phyloP scores from a whole-genome alignment of 768 basidiomycete genomes.

The Rhizopogon vinicolor region DNA sequence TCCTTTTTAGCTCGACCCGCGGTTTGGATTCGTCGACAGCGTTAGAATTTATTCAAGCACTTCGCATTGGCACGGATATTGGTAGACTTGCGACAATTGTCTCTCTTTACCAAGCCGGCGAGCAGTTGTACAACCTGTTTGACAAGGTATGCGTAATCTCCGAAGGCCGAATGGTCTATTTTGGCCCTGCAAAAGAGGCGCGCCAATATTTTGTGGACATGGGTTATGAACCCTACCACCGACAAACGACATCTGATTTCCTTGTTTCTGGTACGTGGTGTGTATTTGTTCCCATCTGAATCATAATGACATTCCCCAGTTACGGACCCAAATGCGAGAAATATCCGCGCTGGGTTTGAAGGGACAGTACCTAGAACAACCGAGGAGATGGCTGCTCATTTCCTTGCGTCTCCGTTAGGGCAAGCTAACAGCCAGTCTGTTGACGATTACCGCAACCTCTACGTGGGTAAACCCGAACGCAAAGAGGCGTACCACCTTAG shows the following conservation, averaged over 20 bases:
- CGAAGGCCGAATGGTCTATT: constrained; percentile 57
- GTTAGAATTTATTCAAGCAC: constrained; percentile 65
- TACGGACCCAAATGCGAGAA: constrained; percentile 62
- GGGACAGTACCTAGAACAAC: constrained; percentile 38
- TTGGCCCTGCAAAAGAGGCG: constrained; percentile 49
- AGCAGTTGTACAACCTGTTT: constrained; percentile 59
- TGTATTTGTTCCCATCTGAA: background rate
- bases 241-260: constrained; percentile 64
- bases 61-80: constrained; percentile 64
- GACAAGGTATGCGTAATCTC: constrained; percentile 68
- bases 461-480: constrained; percentile 40
- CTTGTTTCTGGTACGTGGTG: constrained; percentile 32
- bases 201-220: constrained; percentile 55
- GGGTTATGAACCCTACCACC: constrained; percentile 49
- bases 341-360: constrained; percentile 26
- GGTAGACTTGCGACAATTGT: constrained; percentile 58
- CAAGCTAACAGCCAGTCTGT: constrained; percentile 43
- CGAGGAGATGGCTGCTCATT: constrained; percentile 52
- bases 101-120: constrained; percentile 83
- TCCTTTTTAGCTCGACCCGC: constrained; percentile 51
- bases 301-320: constrained; percentile 24
- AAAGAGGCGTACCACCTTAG: constrained; percentile 43
- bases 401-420: constrained; percentile 35
- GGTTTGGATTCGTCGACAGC: constrained; percentile 70
- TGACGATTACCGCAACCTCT: constrained; percentile 39